These are phyloP conservation scores for Fusarium mexicanum DNA, from an alignment of 2,329 filamentous ascomycete species.

Conservation along the genomic window DNA sequence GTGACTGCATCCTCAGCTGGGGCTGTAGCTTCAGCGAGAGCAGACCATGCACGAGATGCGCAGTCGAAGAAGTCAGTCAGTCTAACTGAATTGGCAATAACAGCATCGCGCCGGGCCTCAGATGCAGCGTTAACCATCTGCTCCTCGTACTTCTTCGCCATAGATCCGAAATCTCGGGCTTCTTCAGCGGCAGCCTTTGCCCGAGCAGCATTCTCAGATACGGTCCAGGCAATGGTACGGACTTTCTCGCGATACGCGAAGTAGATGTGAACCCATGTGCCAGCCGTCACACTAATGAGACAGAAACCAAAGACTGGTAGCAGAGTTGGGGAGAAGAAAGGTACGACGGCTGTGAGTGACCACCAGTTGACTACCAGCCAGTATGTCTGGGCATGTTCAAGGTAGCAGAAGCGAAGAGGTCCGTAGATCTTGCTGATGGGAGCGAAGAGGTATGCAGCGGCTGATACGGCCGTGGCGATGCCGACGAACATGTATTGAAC, in stretches of 20 bases:
- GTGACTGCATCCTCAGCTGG: conserved; percentile 26
- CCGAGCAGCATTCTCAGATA: neutral
- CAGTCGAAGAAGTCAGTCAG: conserved; percentile 22
- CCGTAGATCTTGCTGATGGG: conserved; percentile 21
- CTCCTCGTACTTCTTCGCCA: conserved; percentile 19
- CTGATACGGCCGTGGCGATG: neutral
- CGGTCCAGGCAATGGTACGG: neutral
- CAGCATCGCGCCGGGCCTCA: conserved; percentile 10
- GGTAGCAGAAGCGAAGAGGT: conserved; percentile 27
- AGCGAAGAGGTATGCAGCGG: conserved; percentile 6
- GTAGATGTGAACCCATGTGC: conserved; percentile 24
- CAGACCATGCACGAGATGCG: conserved; percentile 20
- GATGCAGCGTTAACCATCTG: conserved; percentile 11
- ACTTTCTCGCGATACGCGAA: conserved; percentile 15
- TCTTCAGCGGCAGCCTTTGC: conserved; percentile 24
- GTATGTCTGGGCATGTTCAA: conserved; percentile 28
- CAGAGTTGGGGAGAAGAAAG: conserved; percentile 12
- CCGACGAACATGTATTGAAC: conserved; percentile 10
- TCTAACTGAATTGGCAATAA: neutral
- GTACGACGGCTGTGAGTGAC: conserved; percentile 8
- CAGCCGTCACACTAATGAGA: neutral
- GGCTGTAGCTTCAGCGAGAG: conserved; percentile 17
- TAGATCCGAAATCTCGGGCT: neutral
- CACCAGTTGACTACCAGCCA: conserved; percentile 28
- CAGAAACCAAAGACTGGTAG: conserved; percentile 14